Base-by-base conservation (phyloP, 1,284 basidiomycete species). In the Sphaerobolus stellatus region DNA sequence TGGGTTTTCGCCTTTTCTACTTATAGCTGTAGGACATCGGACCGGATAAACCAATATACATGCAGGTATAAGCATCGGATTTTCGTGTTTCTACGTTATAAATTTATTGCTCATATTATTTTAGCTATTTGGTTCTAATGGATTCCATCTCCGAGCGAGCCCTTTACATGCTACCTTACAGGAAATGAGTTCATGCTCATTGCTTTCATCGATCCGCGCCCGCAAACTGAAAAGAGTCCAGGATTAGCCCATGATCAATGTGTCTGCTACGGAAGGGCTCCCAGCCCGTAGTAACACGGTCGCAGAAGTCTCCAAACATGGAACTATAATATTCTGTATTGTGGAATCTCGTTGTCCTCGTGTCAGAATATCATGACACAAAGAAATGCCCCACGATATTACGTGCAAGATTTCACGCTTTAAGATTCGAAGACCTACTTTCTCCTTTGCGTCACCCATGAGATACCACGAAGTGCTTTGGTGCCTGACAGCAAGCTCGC, bases 381-480 rank as follows among this genome's bases (percentile, higher is more conserved):
- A 75, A 74, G 60, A 62, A 69, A 7, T 61, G 72, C 2, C 66
- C 63, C 71, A 11, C 62, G 74, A 30, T 72, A 66, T 54, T 73
- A 74, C 59, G 62, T 58, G 20, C 72, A 73, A 57, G 69, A 74
- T 45, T 73, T 73, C 56, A 61, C 64, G 16, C 70, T 5, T 65
- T 62, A 14, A 72, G 68, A 43, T 74, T 73, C 54, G 59, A 66
- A 20, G 71, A n/a, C n/a, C 72, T n/a, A 63, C 71, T 46, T 75
- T 72, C 57, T 64, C 68, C 22, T 75, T 74, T 59, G 61, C 66
- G 22, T 62, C 68, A 67, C 70, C 54, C 63, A 66, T 8, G 67
- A 70, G 28, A 73, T 75, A 54, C 68, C n/a, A n/a, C n/a, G n/a
- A n/a, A 70, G 60, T 69, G 75, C 56, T 74, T 68, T 59, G 74